A percentile compares a stretch with the other conserved stretches of the same genome.
Evolutionary conservation across 192 early-diverging fungal genomes (phyloP).

Genomic region (Coemansia sp.): DNA sequence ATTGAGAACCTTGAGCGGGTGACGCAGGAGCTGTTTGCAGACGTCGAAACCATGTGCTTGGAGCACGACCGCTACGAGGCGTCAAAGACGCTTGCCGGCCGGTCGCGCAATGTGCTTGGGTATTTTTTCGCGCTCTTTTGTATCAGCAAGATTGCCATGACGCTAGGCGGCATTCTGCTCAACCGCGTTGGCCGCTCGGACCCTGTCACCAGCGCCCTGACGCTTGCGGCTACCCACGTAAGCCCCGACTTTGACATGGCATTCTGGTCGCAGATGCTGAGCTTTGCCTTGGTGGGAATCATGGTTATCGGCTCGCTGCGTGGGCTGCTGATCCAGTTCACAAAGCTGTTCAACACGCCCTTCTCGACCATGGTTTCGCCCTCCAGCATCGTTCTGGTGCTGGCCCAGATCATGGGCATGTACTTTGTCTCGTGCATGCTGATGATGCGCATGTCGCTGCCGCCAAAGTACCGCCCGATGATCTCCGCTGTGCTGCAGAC

Average conservation of each 20-base stretch:
- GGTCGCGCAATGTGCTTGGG: conserved; percentile 78
- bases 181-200: conserved; percentile 72
- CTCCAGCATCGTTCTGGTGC: conserved; percentile 72
- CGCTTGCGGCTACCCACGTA: conserved; percentile 65
- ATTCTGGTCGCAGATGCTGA: conserved; percentile 89
- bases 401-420: conserved; percentile 88
- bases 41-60: conserved; percentile 78
- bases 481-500: conserved; percentile 77
- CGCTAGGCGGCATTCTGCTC: conserved; percentile 76
- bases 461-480: conserved; percentile 77
- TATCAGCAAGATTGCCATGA: conserved; percentile 83
- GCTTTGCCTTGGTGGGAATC: conserved; percentile 87
- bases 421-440: conserved; percentile 90
- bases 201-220: conserved; percentile 78
- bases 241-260: conserved; percentile 70
- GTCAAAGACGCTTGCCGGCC: conserved; percentile 72
- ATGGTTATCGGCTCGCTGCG: conserved; percentile 89
- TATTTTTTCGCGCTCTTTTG: conserved; percentile 88
- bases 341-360: conserved; percentile 69
- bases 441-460: conserved; percentile 88
- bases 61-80: conserved; percentile 65
- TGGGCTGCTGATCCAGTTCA: conserved; percentile 79
- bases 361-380: conserved; percentile 70
- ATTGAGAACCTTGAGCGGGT: conserved; percentile 61
- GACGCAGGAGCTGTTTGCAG: conserved; percentile 66